These are phyloP conservation scores for Cladosporium sphaerospermum DNA, from an alignment of 2,329 filamentous ascomycete species.

Conservation along the genomic window DNA sequence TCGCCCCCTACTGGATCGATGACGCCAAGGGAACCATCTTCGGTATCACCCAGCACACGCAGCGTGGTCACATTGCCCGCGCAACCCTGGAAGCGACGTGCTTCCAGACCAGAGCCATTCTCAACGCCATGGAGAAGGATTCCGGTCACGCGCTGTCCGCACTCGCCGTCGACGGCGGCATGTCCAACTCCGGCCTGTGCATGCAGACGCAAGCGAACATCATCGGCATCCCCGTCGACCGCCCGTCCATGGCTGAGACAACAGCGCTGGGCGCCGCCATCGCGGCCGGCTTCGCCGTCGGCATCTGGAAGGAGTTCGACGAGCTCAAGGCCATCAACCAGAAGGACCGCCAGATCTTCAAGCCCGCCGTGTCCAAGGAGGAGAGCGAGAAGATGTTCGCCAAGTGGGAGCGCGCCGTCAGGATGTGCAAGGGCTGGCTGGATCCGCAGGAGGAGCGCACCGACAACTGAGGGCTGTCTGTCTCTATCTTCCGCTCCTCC, in stretches of 20 bases:
- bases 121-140: slow-evolving; percentile 82
- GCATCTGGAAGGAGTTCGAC: slow-evolving; percentile 66
- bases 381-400: slow-evolving; percentile 22
- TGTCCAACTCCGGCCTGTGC: slow-evolving; percentile 78
- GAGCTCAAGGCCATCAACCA: slow-evolving; percentile 50
- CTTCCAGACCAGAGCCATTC: slow-evolving; percentile 84
- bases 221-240: slow-evolving; percentile 71
- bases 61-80: slow-evolving; percentile 74
- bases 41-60: slow-evolving; percentile 76
- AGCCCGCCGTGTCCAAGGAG: slow-evolving; percentile 26
- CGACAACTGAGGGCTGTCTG: not conserved
- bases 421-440: slow-evolving; percentile 24
- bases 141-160: slow-evolving; percentile 65
- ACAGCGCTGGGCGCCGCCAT: slow-evolving; percentile 80
- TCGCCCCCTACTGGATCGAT: slow-evolving; percentile 92
- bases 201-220: slow-evolving; percentile 91
- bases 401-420: slow-evolving; percentile 22
- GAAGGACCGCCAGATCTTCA: slow-evolving; percentile 20
- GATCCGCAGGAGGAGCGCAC: slow-evolving; percentile 17
- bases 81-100: slow-evolving; percentile 82
- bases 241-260: slow-evolving; percentile 80
- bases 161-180: slow-evolving; percentile 76
- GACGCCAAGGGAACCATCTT: slow-evolving; percentile 85
- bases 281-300: slow-evolving; percentile 72
- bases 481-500: too few relatives aligned